These are phyloP conservation scores for Cajanus cajan DNA, from an alignment of 306 rosid genomes.

Conservation along the genomic window DNA sequence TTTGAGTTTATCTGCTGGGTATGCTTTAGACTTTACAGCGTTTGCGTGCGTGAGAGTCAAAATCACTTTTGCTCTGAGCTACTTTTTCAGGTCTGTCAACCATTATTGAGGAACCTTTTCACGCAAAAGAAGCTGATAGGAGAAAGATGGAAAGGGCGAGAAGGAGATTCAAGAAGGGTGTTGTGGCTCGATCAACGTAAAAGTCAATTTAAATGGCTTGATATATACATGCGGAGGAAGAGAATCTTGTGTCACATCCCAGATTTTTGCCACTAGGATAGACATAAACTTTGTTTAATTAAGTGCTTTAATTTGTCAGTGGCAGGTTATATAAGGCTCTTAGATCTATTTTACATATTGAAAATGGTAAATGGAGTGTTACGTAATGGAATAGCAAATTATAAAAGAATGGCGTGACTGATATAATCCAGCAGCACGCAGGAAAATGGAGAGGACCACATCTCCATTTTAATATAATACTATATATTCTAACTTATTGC, in stretches of 20 bases:
- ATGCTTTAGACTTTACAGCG: conserved; percentile 10
- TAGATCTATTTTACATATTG: not conserved
- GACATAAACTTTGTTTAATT: not conserved
- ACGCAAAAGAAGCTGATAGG: conserved; percentile 38
- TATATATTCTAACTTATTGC: not conserved
- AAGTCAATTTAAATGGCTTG: conserved; percentile 19
- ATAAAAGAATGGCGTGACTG: conserved; percentile 25
- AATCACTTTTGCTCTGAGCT: conserved; percentile 21
- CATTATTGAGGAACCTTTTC: conserved; percentile 53
- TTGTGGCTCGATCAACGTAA: conserved; percentile 18
- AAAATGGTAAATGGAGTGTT: conserved; percentile 21
- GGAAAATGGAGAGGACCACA: conserved; percentile 52
- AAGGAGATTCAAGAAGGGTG: conserved; percentile 45
- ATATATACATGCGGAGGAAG: not conserved
- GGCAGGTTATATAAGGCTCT: not conserved
- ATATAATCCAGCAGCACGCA: not conserved
- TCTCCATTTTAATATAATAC: conserved; percentile 33
- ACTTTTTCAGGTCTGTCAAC: conserved; percentile 58
- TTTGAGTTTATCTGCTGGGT: conserved; percentile 10
- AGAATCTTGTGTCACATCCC: conserved; percentile 12
- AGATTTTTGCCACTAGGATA: conserved; percentile 27
- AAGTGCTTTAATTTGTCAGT: conserved; percentile 18
- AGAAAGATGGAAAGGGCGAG: conserved; percentile 54
- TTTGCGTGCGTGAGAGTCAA: conserved; percentile 2
- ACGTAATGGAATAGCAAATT: not conserved